Percentiles rank a stretch among this genome's conserved stretches.
These are phyloP conservation scores for Neonectria punicea DNA, from an alignment of 2,329 filamentous ascomycete genomes.

Conservation along the genomic window DNA sequence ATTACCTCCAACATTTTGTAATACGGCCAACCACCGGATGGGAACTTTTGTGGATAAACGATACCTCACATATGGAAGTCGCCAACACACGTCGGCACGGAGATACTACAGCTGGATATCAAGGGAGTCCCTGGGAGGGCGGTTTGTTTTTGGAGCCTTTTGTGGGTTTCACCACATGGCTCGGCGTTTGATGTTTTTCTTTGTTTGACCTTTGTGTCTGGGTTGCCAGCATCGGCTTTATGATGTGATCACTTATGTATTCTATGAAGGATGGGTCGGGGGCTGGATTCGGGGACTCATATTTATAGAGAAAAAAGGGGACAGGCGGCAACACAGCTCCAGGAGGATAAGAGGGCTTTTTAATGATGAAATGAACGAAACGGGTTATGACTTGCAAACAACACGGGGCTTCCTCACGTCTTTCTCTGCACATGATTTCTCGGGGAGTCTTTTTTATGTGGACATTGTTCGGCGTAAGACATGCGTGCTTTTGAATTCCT, in stretches of 20 bases:
- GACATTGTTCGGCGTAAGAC: conserved; percentile 26
- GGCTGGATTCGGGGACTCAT: conserved; percentile 25
- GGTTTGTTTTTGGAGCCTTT: conserved; percentile 25
- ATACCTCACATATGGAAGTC: conserved; percentile 30
- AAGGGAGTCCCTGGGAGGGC: conserved; percentile 8
- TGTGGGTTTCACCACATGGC: background rate
- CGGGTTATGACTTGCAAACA: conserved; percentile 39
- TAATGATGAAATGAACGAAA: conserved; percentile 45
- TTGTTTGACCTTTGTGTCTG: conserved; percentile 20
- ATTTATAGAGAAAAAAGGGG: conserved; percentile 44
- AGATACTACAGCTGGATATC: conserved; percentile 39
- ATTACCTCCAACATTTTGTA: conserved; percentile 38
- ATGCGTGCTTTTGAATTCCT: conserved; percentile 25
- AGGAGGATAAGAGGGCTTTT: conserved; percentile 25
- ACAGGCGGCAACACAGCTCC: conserved; percentile 32
- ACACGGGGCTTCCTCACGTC: conserved; percentile 19
- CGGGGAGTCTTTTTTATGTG: conserved; percentile 20
- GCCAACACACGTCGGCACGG: conserved; percentile 27
- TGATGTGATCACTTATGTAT: conserved; percentile 38
- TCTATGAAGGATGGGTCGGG: conserved; percentile 31
- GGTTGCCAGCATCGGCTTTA: conserved; percentile 29
- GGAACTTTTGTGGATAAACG: conserved; percentile 37
- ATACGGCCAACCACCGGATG: conserved; percentile 34
- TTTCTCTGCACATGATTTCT: background rate
- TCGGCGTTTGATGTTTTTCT: conserved; percentile 8